phyloP scores from a whole-genome alignment of 805 yeast genomes.

The Ogataea sp. region DNA sequence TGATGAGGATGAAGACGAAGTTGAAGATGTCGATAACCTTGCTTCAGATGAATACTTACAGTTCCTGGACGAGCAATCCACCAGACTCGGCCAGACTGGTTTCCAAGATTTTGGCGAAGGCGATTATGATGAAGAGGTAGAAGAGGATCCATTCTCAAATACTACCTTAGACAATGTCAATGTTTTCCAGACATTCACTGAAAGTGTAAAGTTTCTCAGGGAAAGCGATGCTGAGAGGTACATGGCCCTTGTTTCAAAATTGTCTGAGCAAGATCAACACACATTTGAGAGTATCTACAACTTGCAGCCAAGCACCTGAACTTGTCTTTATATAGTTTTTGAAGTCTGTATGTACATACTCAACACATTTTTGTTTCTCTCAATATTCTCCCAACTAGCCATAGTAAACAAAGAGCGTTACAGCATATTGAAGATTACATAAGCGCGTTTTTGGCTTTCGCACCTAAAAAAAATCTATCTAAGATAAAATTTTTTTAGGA shows the following conservation, averaged over 20 bases:
- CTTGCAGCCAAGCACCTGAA: too few relatives aligned
- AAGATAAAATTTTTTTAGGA: background rate
- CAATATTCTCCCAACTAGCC: too few relatives aligned
- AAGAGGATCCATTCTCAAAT: slow-evolving; percentile 75
- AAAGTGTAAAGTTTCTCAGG: slow-evolving; percentile 41
- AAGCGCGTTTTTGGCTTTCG: background rate
- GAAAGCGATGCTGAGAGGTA: slow-evolving; percentile 30
- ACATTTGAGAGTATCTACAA: slow-evolving; percentile 9
- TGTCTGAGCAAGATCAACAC: slow-evolving; percentile 17
- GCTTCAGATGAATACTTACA: slow-evolving; percentile 38
- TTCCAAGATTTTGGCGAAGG: slow-evolving; percentile 24
- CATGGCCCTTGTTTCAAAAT: slow-evolving; percentile 10
- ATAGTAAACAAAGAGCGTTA: too few relatives aligned
- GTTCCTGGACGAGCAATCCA: slow-evolving; percentile 38
- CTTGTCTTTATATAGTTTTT: too few relatives aligned
- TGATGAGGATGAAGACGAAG: slow-evolving; percentile 17
- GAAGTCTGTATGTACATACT: too few relatives aligned
- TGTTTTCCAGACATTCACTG: slow-evolving; percentile 58
- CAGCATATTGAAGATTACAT: slow-evolving; percentile 9
- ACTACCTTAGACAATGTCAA: slow-evolving; percentile 75
- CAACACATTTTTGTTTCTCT: too few relatives aligned
- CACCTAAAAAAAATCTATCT: background rate
- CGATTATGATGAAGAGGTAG: slow-evolving; percentile 64
- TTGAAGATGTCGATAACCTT: slow-evolving; percentile 26
- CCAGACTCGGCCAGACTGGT: slow-evolving; percentile 25